A percentile compares a stretch with the other conserved stretches of the same genome.
Evolutionary conservation across 345 rosid genomes (phyloP).

Genomic region (Arabidopsis thaliana): DNA sequence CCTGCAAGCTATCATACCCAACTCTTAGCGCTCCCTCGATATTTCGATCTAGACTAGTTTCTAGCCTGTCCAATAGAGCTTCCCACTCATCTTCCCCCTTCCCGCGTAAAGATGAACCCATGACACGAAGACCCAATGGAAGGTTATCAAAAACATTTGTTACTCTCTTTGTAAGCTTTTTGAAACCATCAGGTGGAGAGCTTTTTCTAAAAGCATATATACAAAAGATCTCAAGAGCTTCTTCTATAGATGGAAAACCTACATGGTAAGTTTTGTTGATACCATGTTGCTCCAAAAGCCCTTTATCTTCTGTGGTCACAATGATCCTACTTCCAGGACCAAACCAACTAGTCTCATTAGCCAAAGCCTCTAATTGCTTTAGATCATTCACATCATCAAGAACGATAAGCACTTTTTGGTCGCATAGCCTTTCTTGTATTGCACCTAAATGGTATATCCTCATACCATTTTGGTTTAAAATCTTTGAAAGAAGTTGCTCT

Average conservation of each 20-base stretch:
- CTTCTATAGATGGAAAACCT: background rate
- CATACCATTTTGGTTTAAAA: background rate
- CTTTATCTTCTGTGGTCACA: background rate
- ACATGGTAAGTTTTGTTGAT: background rate
- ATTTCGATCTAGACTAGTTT: background rate
- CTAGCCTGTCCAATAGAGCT: background rate
- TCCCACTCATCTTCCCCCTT: background rate
- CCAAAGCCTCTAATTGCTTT: background rate
- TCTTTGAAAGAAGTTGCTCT: background rate
- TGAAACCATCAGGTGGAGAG: background rate
- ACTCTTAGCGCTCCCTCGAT: background rate
- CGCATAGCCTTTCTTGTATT: background rate
- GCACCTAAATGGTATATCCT: background rate
- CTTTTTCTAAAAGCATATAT: background rate
- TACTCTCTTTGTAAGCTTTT: background rate
- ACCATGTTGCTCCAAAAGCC: background rate
- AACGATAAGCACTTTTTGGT: background rate
- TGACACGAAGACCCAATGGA: background rate
- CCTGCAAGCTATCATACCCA: background rate
- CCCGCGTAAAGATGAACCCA: background rate
- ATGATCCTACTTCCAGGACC: background rate
- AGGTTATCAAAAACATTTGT: background rate
- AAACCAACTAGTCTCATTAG: background rate
- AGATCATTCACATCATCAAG: constrained; percentile 7
- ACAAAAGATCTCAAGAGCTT: background rate